These are phyloP conservation scores for Cupressus sempervirens DNA, from an alignment of 75 land plant genomes.

Conservation along the genomic window DNA sequence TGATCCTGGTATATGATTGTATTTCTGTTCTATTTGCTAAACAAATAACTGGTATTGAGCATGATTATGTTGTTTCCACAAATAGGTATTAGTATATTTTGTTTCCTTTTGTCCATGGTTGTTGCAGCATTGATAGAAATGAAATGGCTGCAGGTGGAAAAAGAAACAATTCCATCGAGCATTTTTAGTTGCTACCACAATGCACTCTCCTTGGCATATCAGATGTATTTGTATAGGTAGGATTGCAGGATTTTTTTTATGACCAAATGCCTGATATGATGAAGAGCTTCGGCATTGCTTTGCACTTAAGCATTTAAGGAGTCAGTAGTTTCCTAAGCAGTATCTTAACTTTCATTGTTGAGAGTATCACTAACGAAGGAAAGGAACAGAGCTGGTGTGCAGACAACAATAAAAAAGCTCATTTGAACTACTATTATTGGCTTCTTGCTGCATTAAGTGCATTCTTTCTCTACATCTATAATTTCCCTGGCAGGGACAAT, in stretches of 20 bases:
- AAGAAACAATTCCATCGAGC: conserved; percentile 47
- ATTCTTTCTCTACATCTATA: conserved; percentile 15
- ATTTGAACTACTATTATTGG: conserved; percentile 53
- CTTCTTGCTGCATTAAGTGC: conserved; percentile 33
- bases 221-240: conserved; percentile 38
- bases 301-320: conserved; percentile 50
- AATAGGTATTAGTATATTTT: conserved; percentile 33
- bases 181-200: conserved; percentile 66
- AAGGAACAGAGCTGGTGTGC: conserved; percentile 38
- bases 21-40: conserved; percentile 29
- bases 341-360: conserved; percentile 36
- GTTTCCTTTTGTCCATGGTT: conserved; percentile 20
- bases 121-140: conserved; percentile 38
- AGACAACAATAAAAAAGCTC: conserved; percentile 43
- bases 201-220: conserved; percentile 35
- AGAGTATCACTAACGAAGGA: conserved; percentile 22
- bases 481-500: conserved; percentile 8
- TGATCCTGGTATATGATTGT: conserved; percentile 36
- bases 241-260: conserved; percentile 54
- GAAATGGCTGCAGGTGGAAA: conserved; percentile 24
- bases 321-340: conserved; percentile 54
- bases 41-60: conserved; percentile 13
- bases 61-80: conserved; percentile 39
- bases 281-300: conserved; percentile 52
- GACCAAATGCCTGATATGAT: conserved; percentile 51